These are phyloP conservation scores for Talaromyces stipitatus DNA, from an alignment of 495 filamentous ascomycete species.

Conservation along the genomic window DNA sequence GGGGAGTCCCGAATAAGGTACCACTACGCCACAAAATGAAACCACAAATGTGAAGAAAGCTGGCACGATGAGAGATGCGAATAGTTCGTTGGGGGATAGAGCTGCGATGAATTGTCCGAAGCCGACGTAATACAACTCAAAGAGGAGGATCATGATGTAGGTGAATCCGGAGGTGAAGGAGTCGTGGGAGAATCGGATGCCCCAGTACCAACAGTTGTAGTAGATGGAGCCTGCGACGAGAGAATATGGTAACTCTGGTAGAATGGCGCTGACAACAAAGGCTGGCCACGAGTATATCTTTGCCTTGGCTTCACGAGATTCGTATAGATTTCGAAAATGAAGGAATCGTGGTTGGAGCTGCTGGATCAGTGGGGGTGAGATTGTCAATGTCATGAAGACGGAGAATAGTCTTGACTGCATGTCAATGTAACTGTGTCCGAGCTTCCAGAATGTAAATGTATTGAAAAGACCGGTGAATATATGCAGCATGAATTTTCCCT, in stretches of 20 bases:
- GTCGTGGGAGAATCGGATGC: constrained; percentile 44
- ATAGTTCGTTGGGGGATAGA: constrained; percentile 61
- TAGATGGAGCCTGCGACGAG: constrained; percentile 44
- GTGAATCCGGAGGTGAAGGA: constrained; percentile 48
- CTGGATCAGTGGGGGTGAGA: constrained; percentile 53
- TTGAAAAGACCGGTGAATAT: constrained; percentile 60
- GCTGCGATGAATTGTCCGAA: constrained; percentile 74
- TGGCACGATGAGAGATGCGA: constrained; percentile 62
- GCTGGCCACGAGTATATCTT: constrained; percentile 48
- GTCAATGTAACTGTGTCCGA: constrained; percentile 49
- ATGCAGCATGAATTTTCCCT: constrained; percentile 54
- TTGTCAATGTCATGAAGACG: constrained; percentile 65
- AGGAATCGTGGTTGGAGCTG: constrained; percentile 46
- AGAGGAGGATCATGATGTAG: constrained; percentile 57
- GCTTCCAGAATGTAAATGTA: constrained; percentile 58
- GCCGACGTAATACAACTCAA: constrained; percentile 64
- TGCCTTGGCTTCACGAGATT: constrained; percentile 40
- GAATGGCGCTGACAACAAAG: constrained; percentile 38
- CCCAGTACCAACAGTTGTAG: constrained; percentile 53
- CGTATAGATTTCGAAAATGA: constrained; percentile 38
- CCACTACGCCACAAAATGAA: constrained; percentile 56
- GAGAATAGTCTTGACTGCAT: constrained; percentile 62
- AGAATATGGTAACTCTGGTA: constrained; percentile 46
- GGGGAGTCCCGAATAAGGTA: constrained; percentile 46
- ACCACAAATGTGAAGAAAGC: constrained; percentile 57